These are phyloP conservation scores for Botrytis cinerea DNA, from an alignment of 2,329 filamentous ascomycete genomes.

Conservation along the genomic window DNA sequence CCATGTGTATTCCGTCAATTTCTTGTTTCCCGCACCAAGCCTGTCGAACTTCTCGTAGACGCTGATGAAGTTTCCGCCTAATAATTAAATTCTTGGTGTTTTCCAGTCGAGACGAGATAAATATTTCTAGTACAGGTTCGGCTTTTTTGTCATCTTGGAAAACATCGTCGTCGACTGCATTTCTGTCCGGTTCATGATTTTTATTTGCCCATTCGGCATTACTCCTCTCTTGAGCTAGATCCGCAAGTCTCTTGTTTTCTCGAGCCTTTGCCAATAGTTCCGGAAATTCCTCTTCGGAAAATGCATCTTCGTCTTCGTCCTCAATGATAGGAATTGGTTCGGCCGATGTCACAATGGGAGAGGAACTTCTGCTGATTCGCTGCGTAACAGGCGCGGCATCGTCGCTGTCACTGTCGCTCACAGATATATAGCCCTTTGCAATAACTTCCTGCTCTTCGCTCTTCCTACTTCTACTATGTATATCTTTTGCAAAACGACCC, in stretches of 20 bases:
- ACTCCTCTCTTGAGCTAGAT: constrained; percentile 25
- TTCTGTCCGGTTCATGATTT: constrained; percentile 25
- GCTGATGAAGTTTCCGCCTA: constrained; percentile 66
- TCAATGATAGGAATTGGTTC: not conserved
- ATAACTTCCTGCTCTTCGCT: constrained; percentile 16
- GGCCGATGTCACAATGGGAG: not conserved
- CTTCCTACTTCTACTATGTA: constrained; percentile 26
- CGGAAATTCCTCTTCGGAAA: constrained; percentile 39
- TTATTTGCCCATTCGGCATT: constrained; percentile 24
- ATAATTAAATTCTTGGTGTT: constrained; percentile 62
- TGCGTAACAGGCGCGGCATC: constrained; percentile 17
- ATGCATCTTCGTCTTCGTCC: constrained; percentile 35
- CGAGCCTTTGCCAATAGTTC: constrained; percentile 38
- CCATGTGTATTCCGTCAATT: constrained; percentile 46
- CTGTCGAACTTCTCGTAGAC: constrained; percentile 64
- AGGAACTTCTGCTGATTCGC: constrained; percentile 2
- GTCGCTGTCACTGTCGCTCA: constrained; percentile 35
- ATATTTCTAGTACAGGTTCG: constrained; percentile 54
- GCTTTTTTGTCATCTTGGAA: constrained; percentile 25
- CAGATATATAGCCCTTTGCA: constrained; percentile 31
- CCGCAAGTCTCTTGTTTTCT: constrained; percentile 35
- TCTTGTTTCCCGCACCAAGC: constrained; percentile 69
- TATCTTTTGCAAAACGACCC: constrained; percentile 29
- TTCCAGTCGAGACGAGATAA: constrained; percentile 68
- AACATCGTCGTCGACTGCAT: constrained; percentile 24